Percentiles rank a stretch among this genome's conserved stretches.
Evolutionary conservation across 495 filamentous ascomycete species (phyloP).

Genomic region (Usnea hakonensis): DNA sequence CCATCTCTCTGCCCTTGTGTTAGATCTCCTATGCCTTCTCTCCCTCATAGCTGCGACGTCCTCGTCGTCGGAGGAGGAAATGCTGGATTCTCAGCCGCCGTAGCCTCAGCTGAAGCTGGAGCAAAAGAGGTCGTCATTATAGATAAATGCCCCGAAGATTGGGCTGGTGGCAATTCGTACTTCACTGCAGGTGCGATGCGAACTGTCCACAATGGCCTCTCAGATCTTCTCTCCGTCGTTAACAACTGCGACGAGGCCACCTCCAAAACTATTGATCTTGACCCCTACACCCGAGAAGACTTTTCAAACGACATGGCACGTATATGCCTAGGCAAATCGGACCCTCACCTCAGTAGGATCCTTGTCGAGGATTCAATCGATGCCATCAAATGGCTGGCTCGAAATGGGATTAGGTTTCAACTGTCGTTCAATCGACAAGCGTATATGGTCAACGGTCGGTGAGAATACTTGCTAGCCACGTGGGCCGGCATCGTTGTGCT

Average conservation of each 20-base stretch:
- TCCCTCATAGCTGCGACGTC: neutral
- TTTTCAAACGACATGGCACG: neutral
- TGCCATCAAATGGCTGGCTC: neutral
- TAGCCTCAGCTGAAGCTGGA: neutral
- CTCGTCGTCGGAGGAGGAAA: neutral
- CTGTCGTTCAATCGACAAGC: neutral
- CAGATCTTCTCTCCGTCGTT: neutral
- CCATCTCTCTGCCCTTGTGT: too few relatives aligned
- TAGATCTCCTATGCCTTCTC: neutral
- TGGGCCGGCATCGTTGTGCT: neutral
- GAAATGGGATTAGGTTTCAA: neutral
- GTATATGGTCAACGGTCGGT: neutral
- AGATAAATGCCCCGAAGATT: neutral
- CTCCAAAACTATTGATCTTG: neutral
- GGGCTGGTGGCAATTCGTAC: neutral
- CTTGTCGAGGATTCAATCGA: neutral
- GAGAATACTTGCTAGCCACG: neutral
- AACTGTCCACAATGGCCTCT: neutral
- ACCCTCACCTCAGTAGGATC: neutral
- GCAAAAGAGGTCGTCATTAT: neutral
- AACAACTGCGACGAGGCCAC: neutral
- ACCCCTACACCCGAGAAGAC: neutral
- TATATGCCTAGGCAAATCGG: neutral
- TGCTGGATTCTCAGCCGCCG: neutral
- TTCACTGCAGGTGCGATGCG: neutral